A percentile compares a stretch with the other conserved stretches of the same genome.
Conservation (phyloP, 1,284 basidiomycete genomes). For the Marasmius oreades region DNA sequence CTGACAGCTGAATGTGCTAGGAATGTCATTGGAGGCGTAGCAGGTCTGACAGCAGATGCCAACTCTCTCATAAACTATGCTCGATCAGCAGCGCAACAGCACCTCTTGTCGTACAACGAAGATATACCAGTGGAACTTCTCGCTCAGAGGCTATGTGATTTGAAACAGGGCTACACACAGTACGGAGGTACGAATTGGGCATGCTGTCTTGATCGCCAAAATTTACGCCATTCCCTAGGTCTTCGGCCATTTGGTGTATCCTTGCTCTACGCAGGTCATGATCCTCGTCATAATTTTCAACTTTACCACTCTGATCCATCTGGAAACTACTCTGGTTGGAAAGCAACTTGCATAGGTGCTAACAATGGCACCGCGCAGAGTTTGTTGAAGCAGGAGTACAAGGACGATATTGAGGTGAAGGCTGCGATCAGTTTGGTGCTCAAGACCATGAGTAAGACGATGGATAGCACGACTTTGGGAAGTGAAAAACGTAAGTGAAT, state of each 20-base stretch:
- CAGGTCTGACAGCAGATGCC: conserved; percentile 95
- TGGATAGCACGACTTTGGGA: conserved; percentile 96
- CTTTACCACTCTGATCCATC: conserved; percentile 98
- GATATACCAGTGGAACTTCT: conserved; percentile 98
- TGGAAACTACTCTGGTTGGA: conserved; percentile 99
- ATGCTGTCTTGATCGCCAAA: neutral
- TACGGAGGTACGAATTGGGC: conserved; percentile 74
- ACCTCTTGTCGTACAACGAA: conserved; percentile 90
- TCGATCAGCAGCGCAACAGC: conserved; percentile 85
- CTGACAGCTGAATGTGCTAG: conserved; percentile 40
- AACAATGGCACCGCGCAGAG: conserved; percentile 96
- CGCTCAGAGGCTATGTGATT: conserved; percentile 90
- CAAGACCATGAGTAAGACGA: conserved; percentile 98
- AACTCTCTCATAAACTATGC: conserved; percentile 97
- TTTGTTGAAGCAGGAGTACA: conserved; percentile 97
- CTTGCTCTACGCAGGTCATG: conserved; percentile 94
- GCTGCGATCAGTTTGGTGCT: conserved; percentile 91
- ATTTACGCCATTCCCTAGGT: conserved; percentile 43
- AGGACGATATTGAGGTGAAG: conserved; percentile 88
- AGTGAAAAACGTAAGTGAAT: conserved; percentile 84
- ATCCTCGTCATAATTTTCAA: conserved; percentile 95
- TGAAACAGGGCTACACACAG: conserved; percentile 99
- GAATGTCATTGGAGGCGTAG: conserved; percentile 94
- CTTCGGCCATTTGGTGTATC: conserved; percentile 98
- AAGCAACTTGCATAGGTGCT: conserved; percentile 96